Percentiles rank a stretch among this genome's conserved stretches.
These are phyloP conservation scores for Penicillium fuscoglaucum DNA, from an alignment of 2,329 filamentous ascomycete genomes.

Conservation along the genomic window DNA sequence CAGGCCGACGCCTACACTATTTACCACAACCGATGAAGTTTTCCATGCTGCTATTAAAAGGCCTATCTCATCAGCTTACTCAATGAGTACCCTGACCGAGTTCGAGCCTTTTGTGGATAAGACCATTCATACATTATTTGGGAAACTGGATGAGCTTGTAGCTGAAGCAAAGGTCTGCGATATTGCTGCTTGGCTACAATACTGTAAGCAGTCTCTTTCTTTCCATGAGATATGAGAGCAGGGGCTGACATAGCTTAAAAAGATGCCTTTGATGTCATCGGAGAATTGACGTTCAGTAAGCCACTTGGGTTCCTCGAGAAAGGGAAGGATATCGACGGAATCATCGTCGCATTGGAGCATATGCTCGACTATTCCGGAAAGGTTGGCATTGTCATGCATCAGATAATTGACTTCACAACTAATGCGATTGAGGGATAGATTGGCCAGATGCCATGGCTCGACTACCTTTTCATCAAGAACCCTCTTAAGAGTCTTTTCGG, in stretches of 20 bases:
- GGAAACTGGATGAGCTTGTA: conserved; percentile 28
- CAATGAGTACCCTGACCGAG: conserved; percentile 44
- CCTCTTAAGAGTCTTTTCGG: conserved; percentile 24
- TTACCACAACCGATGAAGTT: conserved; percentile 31
- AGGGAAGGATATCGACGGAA: conserved; percentile 34
- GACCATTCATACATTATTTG: conserved; percentile 31
- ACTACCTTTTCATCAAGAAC: conserved; percentile 38
- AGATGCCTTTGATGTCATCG: conserved; percentile 41
- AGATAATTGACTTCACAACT: background rate
- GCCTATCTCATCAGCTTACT: conserved; percentile 43
- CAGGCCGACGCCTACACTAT: conserved; percentile 22
- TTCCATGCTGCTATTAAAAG: conserved; percentile 45
- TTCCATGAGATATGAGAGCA: background rate
- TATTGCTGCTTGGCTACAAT: conserved; percentile 36
- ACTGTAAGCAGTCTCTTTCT: conserved; percentile 18
- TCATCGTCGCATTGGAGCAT: conserved; percentile 32
- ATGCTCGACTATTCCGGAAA: conserved; percentile 30
- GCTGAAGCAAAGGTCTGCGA: conserved; percentile 25
- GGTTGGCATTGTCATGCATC: background rate
- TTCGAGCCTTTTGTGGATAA: conserved; percentile 42
- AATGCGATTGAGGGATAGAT: conserved; percentile 10
- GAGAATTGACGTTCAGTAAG: conserved; percentile 38
- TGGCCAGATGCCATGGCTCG: conserved; percentile 41
- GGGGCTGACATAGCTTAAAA: background rate
- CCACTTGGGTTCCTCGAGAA: conserved; percentile 37